phyloP scores from a whole-genome alignment of 192 early-diverging fungal genomes.

The Coemansia asiatica region DNA sequence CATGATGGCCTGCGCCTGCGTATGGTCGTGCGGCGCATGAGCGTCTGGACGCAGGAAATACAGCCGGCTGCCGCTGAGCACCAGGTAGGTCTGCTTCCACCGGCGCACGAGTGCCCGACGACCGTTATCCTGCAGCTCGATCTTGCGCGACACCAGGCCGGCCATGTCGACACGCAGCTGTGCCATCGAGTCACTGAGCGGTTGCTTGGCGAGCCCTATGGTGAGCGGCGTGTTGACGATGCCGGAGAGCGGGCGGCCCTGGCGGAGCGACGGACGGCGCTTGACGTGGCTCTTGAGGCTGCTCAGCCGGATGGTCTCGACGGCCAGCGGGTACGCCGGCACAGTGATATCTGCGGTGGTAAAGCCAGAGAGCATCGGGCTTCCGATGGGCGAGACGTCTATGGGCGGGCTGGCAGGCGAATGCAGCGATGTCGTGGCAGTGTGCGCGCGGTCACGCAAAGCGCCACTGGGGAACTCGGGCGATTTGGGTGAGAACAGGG shows the following conservation, averaged over 20 bases:
- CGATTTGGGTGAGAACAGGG: constrained; percentile 17
- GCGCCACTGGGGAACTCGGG: background rate
- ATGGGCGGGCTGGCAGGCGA: constrained; percentile 25
- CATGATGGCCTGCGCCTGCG: constrained; percentile 33
- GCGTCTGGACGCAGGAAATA: constrained; percentile 68
- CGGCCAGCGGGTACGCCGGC: constrained; percentile 26
- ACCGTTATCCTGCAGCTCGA: constrained; percentile 66
- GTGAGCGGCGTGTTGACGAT: constrained; percentile 25
- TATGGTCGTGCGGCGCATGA: constrained; percentile 22
- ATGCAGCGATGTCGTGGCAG: constrained; percentile 5
- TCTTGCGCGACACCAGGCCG: constrained; percentile 71
- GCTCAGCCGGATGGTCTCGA: constrained; percentile 49
- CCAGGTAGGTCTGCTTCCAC: constrained; percentile 76
- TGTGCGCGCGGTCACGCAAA: constrained; percentile 26
- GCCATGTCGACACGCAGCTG: constrained; percentile 62
- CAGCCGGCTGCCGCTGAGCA: constrained; percentile 74
- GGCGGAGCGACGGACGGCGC: constrained; percentile 42
- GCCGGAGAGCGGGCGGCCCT: constrained; percentile 52
- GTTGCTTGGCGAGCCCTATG: background rate
- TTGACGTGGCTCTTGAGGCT: constrained; percentile 48
- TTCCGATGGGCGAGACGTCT: background rate
- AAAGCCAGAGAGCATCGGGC: constrained; percentile 18
- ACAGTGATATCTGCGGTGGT: constrained; percentile 21
- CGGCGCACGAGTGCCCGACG: constrained; percentile 65
- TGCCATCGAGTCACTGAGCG: constrained; percentile 18